phyloP scores from a whole-genome alignment of 306 rosid species.

The Echinosophora koreensis region DNA sequence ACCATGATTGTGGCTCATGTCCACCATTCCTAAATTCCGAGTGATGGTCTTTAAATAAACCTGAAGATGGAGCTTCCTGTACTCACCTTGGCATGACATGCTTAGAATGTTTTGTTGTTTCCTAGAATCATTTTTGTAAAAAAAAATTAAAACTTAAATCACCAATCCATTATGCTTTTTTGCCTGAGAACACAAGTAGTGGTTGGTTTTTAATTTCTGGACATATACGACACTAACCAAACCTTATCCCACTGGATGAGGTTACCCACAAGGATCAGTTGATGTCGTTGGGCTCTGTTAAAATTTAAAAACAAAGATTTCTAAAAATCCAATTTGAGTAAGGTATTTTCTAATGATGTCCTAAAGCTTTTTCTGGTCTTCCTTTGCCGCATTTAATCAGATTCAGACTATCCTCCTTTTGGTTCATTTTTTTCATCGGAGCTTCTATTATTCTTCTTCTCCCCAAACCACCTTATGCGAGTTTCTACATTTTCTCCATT shows the following conservation, averaged over 20 bases:
- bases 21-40: background rate
- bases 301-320: background rate
- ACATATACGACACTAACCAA: background rate
- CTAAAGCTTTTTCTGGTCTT: background rate
- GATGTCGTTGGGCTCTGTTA: slow-evolving; percentile 11
- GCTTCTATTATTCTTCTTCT: background rate
- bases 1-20: slow-evolving; percentile 31
- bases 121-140: background rate
- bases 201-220: background rate
- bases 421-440: background rate
- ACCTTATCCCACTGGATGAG: background rate
- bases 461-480: background rate
- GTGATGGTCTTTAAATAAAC: background rate
- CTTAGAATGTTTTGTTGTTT: slow-evolving; percentile 19
- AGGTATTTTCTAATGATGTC: background rate
- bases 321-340: background rate
- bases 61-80: slow-evolving; percentile 12
- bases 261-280: background rate
- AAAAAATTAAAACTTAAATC: background rate
- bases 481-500: background rate
- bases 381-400: background rate
- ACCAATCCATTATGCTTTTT: background rate
- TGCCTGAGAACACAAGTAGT: slow-evolving; percentile 17
- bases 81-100: slow-evolving; percentile 6
- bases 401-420: background rate